Conservation (phyloP, 2,329 filamentous ascomycete species). For the Claviceps sp. region DNA sequence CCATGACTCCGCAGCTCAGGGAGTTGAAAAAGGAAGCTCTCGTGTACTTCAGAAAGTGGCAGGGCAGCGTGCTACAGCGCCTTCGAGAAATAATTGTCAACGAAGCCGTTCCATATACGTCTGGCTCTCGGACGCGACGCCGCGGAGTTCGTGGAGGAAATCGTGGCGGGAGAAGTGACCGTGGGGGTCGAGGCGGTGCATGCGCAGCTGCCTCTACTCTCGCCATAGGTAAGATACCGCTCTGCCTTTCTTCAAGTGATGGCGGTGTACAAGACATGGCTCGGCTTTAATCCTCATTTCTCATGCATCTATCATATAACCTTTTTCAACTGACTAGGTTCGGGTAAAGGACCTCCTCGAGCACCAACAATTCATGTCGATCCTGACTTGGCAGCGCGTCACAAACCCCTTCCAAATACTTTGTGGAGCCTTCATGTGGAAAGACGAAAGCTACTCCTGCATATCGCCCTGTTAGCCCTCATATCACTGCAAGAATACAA, state of each 20-base stretch:
- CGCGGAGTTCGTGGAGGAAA: constrained; percentile 9
- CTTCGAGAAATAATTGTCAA: constrained; percentile 53
- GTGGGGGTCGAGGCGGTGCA: constrained; percentile 19
- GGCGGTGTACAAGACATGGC: neutral
- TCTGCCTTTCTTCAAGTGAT: neutral
- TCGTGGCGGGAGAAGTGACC: constrained; percentile 15
- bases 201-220: constrained; percentile 15
- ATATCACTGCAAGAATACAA: constrained; percentile 68
- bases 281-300: neutral
- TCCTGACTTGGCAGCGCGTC: constrained; percentile 33
- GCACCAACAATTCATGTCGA: constrained; percentile 30
- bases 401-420: constrained; percentile 45
- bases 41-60: constrained; percentile 69
- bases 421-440: constrained; percentile 46
- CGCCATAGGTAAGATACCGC: constrained; percentile 21
- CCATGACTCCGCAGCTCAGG: constrained; percentile 33
- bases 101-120: constrained; percentile 17
- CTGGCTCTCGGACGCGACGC: constrained; percentile 22
- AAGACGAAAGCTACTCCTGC: constrained; percentile 54
- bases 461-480: constrained; percentile 57
- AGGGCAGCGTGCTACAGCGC: constrained; percentile 53
- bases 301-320: neutral
- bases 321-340: neutral
- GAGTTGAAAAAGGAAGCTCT: constrained; percentile 59
- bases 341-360: constrained; percentile 23